Base-by-base conservation (phyloP, 2,329 filamentous ascomycete species). In the Chrysosphaeria jannelii region DNA sequence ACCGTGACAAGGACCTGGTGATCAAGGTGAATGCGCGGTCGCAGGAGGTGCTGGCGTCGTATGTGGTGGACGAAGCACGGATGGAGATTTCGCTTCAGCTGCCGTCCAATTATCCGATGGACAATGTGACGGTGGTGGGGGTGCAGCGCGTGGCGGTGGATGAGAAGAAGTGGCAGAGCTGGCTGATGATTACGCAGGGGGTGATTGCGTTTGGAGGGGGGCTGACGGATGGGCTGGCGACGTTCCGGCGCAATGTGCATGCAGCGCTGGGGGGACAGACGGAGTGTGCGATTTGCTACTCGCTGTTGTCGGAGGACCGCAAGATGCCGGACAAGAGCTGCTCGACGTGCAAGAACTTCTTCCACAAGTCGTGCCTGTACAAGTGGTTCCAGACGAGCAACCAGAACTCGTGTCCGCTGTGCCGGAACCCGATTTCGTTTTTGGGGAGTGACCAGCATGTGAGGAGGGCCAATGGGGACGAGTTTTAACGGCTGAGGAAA, bases 301-400 rank as follows among this genome's bases (percentile, higher is more conserved):
- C 68, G 28, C 78, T 97, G 38, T 75, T 97, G 31, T 75, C 75
- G 10, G 63, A 61, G 6, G 79, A 91, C 41, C 74, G 74, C 50
- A 70, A 71, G 43, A 62, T 89, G 41, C 85, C 85, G 0, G 81
- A 85, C 41, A 93, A 93, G 53, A 56, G 62, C 25, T 97, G 85
- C 42, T 53, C 58, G 22, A 93, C 81, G 2, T 97, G 85, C 54
- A 81, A 78, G 51, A 81, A 97, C 44, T 50, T 72, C 25, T 97
- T 93, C 51, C 85, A 97, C 44, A 59, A 68, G 1, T 60, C 61
- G 3, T 97, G 85, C 46, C 45, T 97, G 45, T 90, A 76, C 50
- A 79, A 81, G 46, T 97, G 85, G 85, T 93, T 97, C 51, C 72
- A 75, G 53, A 81, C 58, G 35, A 90, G 78, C 40, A 88, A 75